phyloP scores from a whole-genome alignment of 164 flowering plant genomes.

The Paratinospora sagittata region DNA sequence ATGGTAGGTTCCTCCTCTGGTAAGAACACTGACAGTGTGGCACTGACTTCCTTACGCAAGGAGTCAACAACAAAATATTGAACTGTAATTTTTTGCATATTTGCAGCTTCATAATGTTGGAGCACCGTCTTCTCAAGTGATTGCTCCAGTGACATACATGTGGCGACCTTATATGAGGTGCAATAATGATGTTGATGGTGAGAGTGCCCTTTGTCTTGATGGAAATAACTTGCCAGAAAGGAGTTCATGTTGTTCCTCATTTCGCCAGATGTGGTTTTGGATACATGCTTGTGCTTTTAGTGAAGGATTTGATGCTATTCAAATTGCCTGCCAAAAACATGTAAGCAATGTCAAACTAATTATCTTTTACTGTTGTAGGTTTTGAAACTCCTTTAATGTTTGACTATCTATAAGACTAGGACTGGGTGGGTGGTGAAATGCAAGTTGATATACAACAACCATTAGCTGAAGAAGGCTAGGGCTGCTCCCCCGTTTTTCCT shows the following conservation, averaged over 20 bases:
- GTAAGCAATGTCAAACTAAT: constrained; percentile 22
- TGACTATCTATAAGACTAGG: too few relatives aligned
- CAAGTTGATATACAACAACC: too few relatives aligned
- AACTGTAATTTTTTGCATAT: not conserved
- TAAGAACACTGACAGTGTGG: constrained; percentile 3
- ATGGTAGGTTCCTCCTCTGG: constrained; percentile 47
- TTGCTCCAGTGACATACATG: constrained; percentile 87
- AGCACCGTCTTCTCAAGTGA: constrained; percentile 33
- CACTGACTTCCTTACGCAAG: constrained; percentile 1
- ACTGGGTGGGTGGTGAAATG: too few relatives aligned
- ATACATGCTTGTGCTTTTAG: constrained; percentile 68
- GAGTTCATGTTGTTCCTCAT: constrained; percentile 15
- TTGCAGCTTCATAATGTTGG: constrained; percentile 76
- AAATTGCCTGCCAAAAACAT: constrained; percentile 52
- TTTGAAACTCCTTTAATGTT: not conserved
- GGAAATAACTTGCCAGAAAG: constrained; percentile 10
- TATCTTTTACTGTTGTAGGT: not conserved
- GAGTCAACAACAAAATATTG: constrained; percentile 2
- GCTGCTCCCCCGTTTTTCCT: too few relatives aligned
- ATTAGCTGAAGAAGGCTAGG: too few relatives aligned
- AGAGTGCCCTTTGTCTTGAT: constrained; percentile 8
- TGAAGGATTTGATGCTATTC: constrained; percentile 67
- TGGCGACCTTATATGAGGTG: constrained; percentile 51
- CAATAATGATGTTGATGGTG: constrained; percentile 14
- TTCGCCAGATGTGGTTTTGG: constrained; percentile 79